Evolutionary conservation across 164 flowering plant genomes (phyloP).

Genomic region (Magnolia officinalis): DNA sequence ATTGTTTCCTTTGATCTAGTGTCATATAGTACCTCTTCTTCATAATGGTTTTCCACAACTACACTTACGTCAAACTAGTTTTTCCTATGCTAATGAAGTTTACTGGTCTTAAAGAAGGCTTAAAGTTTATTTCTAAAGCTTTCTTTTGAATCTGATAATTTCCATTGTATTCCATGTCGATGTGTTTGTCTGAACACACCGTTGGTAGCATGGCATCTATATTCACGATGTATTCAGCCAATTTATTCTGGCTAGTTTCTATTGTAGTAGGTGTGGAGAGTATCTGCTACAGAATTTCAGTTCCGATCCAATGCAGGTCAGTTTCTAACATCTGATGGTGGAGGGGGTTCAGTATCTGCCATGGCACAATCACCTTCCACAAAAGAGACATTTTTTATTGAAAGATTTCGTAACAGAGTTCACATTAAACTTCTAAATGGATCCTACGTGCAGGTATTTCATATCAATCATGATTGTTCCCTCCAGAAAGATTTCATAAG

Average conservation of each 20-base stretch:
- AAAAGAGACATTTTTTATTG: conserved; percentile 59
- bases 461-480: neutral
- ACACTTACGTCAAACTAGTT: too few species aligned
- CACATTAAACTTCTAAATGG: conserved; percentile 62
- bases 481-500: conserved; percentile 7
- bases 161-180: neutral
- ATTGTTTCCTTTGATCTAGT: too few species aligned
- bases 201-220: neutral
- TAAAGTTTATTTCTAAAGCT: too few species aligned
- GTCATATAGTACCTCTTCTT: too few species aligned
- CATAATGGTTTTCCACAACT: too few species aligned
- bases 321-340: conserved; percentile 62
- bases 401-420: conserved; percentile 49
- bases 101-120: too few species aligned
- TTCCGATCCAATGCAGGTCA: conserved; percentile 59
- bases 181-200: neutral
- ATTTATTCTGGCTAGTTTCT: conserved; percentile 13
- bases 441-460: conserved; percentile 66
- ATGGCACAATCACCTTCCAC: conserved; percentile 45
- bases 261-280: conserved; percentile 75
- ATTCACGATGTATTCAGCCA: conserved; percentile 8
- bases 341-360: conserved; percentile 47
- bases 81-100: too few species aligned
- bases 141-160: too few species aligned
- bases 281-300: conserved; percentile 62